A percentile compares a stretch with the other conserved stretches of the same genome.
phyloP scores from a whole-genome alignment of 2,329 filamentous ascomycete species.

The Ophiosphaerella narmari region DNA sequence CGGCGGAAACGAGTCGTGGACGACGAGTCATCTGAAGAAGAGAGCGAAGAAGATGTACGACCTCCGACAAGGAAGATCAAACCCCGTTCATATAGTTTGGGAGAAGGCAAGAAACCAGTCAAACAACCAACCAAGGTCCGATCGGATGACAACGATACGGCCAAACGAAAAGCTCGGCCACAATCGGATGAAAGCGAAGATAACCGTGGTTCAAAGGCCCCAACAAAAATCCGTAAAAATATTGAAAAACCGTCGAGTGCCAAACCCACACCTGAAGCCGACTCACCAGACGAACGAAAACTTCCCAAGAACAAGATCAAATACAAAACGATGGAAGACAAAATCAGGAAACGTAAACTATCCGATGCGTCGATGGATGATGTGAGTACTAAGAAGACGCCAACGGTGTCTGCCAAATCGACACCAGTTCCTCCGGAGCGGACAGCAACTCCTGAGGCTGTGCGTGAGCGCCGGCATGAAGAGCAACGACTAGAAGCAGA shows the following conservation, averaged over 20 bases:
- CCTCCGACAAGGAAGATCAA: constrained; percentile 41
- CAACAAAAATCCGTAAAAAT: constrained; percentile 34
- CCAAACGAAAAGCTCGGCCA: constrained; percentile 28
- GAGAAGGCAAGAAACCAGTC: constrained; percentile 38
- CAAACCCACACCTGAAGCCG: constrained; percentile 40
- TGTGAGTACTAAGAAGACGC: constrained; percentile 37
- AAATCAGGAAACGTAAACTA: constrained; percentile 35
- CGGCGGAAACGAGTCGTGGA: constrained; percentile 39
- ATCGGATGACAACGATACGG: constrained; percentile 35
- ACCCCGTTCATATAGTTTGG: constrained; percentile 41
- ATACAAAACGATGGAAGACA: constrained; percentile 39
- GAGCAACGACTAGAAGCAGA: constrained; percentile 37
- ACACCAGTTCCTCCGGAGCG: constrained; percentile 43
- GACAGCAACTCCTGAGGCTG: constrained; percentile 36
- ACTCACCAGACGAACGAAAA: constrained; percentile 43
- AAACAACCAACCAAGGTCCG: constrained; percentile 39
- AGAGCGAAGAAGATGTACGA: constrained; percentile 46
- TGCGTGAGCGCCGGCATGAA: constrained; percentile 42
- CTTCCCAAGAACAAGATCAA: constrained; percentile 38
- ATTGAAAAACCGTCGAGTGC: constrained; percentile 27
- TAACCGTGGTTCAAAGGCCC: constrained; percentile 27
- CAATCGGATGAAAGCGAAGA: constrained; percentile 39
- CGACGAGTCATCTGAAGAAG: constrained; percentile 42
- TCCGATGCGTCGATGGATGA: constrained; percentile 41
- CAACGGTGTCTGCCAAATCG: constrained; percentile 40